A percentile compares a stretch with the other conserved stretches of the same genome.
Conservation (phyloP, 2,329 filamentous ascomycete genomes). For the Alternaria ethzedia region DNA sequence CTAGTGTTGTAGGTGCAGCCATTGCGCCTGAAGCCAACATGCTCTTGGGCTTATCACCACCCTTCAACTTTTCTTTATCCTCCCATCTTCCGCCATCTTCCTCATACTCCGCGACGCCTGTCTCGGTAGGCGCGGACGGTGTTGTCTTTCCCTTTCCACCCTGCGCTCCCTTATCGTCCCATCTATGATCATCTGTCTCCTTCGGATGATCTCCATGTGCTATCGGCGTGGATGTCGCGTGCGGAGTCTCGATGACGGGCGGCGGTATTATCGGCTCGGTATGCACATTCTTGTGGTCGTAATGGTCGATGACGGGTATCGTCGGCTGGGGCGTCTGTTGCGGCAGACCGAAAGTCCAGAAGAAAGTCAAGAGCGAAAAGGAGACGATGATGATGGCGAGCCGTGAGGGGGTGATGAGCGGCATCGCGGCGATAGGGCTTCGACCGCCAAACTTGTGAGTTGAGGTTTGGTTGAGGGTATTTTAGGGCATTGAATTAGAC, state of each 20-base stretch:
- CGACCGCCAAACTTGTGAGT: background rate
- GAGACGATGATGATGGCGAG: constrained; percentile 34
- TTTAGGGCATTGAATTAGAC: background rate
- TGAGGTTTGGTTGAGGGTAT: background rate
- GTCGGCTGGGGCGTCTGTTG: constrained; percentile 22
- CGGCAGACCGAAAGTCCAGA: constrained; percentile 41
- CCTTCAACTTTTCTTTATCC: constrained; percentile 17
- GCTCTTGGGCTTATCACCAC: background rate
- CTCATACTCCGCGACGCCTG: constrained; percentile 18
- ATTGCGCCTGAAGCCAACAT: background rate
- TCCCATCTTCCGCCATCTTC: constrained; percentile 30
- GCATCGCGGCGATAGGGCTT: constrained; percentile 28
- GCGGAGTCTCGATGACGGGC: constrained; percentile 17
- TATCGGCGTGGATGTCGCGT: constrained; percentile 8
- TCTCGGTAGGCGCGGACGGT: constrained; percentile 7
- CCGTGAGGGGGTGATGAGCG: constrained; percentile 41
- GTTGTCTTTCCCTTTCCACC: background rate
- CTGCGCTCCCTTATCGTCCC: constrained; percentile 17
- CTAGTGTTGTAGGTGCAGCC: constrained; percentile 14
- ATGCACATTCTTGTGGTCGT: constrained; percentile 28
- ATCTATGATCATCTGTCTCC: constrained; percentile 18
- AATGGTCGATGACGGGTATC: constrained; percentile 33
- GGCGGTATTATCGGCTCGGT: constrained; percentile 27
- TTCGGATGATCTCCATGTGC: constrained; percentile 10
- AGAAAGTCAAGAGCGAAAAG: constrained; percentile 38